Evolutionary conservation across 2,329 filamentous ascomycete species (phyloP), one percentile per base, ranked within the genome.

Genomic region (Colletotrichum kahawae): DNA sequence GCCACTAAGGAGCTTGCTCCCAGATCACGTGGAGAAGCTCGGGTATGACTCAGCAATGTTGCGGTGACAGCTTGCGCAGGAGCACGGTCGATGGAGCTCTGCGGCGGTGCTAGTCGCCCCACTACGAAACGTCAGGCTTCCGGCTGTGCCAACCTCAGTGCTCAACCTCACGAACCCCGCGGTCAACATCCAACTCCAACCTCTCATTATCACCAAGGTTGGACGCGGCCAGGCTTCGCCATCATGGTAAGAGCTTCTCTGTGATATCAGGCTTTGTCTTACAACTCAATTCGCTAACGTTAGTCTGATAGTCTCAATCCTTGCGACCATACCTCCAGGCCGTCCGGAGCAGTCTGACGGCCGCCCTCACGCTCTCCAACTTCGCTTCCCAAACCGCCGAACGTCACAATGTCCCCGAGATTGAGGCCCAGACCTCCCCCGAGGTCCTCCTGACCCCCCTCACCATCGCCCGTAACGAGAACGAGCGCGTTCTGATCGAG

Each of bases 311-410:
- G 97, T 98, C 96, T 83, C 96, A 98, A 95, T 98, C 96, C 79
- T 91, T 98, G 83, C 95, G 96, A 78, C 96, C 96, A 72, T 98
- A 98, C 87, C 94, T 98, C 80, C 95, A 98, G 89, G 97, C 95
- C 86, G 97, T 98, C 81, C 95, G 97, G 81, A 96, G 95, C 83
- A 98, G 95, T 82, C 91, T 99, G 82, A 98, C 96, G 54, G 95
- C 96, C 78, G 96, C 97, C 78, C 93, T 99, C 79, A 96, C 95
- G 74, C 91, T 98, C 75, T 96, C 95, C 85, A 97, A 99, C 90
- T 99, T 99, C 86, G 96, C 97, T 77, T 98, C 96, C 65, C 97
- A 99, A 87, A 95, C 95, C 60, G 95, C 96, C 70, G 97, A 99
- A 89, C 91, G 97, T 80, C 97, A 98, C 88, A 99, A 99, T 89